Base-by-base conservation (phyloP, 192 early-diverging fungal species). In the Linnemannia hyalina region DNA sequence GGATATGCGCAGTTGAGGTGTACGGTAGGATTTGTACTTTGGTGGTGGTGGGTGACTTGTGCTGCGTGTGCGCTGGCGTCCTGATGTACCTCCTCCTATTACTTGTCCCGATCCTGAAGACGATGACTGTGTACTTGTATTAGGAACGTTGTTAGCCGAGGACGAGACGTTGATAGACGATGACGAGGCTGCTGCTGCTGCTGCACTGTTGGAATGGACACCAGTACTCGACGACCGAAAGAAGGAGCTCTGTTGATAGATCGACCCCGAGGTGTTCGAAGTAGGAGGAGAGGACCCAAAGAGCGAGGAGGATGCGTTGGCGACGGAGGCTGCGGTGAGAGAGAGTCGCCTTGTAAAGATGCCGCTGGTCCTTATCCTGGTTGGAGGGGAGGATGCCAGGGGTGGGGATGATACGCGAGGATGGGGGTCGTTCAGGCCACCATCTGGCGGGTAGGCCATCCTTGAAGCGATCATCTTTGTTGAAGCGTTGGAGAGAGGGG, bases 171-270 rank as follows among this genome's bases (percentile, higher is more conserved):
- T 82, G 22, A 73, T 42, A 23, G 81, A 77, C 13, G 82, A 83
- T 0, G 82, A 68, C 6, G 76, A 78, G 1, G 83, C 57, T 20
- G 75, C 63, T 0, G 70, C 75, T 69, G 65, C 76, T 23, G 42
- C 55, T 18, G 74, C 36, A 41, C 23, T 70, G 26, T 75, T 76
- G 40, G 49, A 52, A 4, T 52, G 49, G 18, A 80, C 46, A n/a
- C 60, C 46, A 9, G 79, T 68, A 36, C 70, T 86, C 11, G 84
- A 86, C 13, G 84, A 77, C 6, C 84, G 75, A 75, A 86, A 86
- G 72, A 86, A 86, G 29, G 79, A 81, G 65, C 71, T 78, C 74
- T 86, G 84, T 47, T 86, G 84, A 54, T 86, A 86, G 22, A 86
- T 70, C n/a, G 79, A 52, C 7, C 79, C 80, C 11, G 79, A 70